These are phyloP conservation scores for Anethum foeniculum DNA, from an alignment of 140 eudicot species.

Conservation along the genomic window DNA sequence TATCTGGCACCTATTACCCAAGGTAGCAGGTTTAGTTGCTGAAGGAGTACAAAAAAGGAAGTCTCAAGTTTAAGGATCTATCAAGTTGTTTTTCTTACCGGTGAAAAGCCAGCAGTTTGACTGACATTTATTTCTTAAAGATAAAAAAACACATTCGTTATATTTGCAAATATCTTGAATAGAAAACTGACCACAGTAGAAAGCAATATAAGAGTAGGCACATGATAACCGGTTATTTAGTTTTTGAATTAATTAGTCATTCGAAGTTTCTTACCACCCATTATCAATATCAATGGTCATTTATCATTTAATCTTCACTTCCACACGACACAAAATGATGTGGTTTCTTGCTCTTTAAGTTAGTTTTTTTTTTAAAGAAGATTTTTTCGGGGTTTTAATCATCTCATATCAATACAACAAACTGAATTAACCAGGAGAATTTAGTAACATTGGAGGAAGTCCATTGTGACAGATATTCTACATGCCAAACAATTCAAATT, in stretches of 20 bases:
- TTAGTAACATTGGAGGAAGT: background rate
- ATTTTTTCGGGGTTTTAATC: background rate
- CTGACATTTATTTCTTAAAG: background rate
- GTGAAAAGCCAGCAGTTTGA: background rate
- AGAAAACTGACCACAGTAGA: background rate
- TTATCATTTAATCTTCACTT: background rate
- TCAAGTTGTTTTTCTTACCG: background rate
- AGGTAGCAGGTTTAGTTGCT: background rate
- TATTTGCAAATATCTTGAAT: background rate
- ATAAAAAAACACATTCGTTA: background rate
- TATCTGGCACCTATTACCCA: background rate
- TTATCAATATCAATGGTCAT: background rate
- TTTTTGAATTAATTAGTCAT: too few relatives aligned
- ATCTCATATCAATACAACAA: background rate
- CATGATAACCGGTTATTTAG: background rate
- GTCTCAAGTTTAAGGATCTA: background rate
- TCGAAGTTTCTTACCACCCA: too few relatives aligned
- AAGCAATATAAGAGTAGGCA: background rate
- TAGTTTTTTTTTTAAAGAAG: background rate
- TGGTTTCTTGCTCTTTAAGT: background rate
- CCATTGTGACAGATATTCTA: background rate
- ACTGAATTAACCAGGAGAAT: background rate
- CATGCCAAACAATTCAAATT: background rate
- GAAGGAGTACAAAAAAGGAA: background rate
- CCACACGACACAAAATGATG: background rate